Conservation (phyloP, 2,329 filamentous ascomycete genomes). For the Paecilomyces dactylethromorphus region DNA sequence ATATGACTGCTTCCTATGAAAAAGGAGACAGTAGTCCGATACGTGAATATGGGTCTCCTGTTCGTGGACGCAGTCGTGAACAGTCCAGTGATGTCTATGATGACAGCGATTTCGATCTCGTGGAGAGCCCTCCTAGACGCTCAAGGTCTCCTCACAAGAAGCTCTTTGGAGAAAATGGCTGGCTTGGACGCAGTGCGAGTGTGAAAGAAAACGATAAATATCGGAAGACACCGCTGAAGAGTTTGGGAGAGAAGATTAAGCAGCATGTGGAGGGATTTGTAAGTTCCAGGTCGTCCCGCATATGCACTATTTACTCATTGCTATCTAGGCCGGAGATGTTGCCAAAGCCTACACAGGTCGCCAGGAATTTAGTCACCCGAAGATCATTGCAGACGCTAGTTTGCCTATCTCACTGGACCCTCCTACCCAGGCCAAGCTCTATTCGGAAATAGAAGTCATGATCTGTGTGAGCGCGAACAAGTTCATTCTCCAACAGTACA, state of each 20-base stretch:
- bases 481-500: conserved; percentile 38
- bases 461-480: conserved; percentile 38
- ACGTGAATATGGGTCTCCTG: neutral
- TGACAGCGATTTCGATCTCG: conserved; percentile 7
- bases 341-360: conserved; percentile 13
- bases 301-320: conserved; percentile 1
- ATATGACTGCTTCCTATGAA: neutral
- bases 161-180: conserved; percentile 37
- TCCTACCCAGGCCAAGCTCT: conserved; percentile 36
- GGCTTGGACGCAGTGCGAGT: conserved; percentile 29
- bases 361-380: conserved; percentile 4
- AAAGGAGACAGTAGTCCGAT: neutral
- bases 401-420: conserved; percentile 35
- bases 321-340: conserved; percentile 18
- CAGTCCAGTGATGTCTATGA: conserved; percentile 11
- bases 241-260: conserved; percentile 32
- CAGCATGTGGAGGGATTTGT: conserved; percentile 31
- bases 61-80: conserved; percentile 4
- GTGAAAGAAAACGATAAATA: conserved; percentile 20
- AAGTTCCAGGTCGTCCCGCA: conserved; percentile 8
- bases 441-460: conserved; percentile 41
- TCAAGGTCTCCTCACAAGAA: conserved; percentile 32
- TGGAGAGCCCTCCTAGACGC: conserved; percentile 13
- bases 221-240: conserved; percentile 25
- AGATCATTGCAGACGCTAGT: conserved; percentile 16